Conservation (phyloP, 2,329 filamentous ascomycete genomes). For the Sporothrix globosa region DNA sequence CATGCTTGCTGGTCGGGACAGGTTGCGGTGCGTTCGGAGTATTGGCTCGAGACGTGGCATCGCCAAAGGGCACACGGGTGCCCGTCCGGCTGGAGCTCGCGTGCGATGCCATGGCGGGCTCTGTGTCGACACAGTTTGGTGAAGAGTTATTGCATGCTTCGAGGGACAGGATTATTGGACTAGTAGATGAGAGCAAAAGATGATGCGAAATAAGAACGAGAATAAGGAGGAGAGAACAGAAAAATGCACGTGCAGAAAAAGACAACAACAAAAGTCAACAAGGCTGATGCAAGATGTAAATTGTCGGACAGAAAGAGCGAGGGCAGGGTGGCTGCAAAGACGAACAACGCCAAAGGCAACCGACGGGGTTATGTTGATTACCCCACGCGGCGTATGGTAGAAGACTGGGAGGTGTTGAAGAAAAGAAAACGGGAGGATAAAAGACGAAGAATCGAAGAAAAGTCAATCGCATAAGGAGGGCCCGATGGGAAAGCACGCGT, state of each 20-base stretch:
- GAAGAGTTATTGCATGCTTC: conserved; percentile 30
- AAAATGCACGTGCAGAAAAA: conserved; percentile 8
- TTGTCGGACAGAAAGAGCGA: conserved; percentile 20
- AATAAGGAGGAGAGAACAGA: neutral
- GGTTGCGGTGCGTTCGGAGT: conserved; percentile 35
- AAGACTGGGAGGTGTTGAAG: conserved; percentile 10
- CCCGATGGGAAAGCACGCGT: conserved; percentile 24
- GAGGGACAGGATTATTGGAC: neutral
- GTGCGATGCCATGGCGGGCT: conserved; percentile 38
- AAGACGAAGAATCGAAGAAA: conserved; percentile 16
- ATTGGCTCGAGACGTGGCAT: conserved; percentile 41
- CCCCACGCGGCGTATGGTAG: conserved; percentile 15
- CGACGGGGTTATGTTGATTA: conserved; percentile 19
- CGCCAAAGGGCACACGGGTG: conserved; percentile 41
- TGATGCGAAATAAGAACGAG: neutral
- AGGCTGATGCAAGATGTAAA: neutral
- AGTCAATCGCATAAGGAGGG: neutral
- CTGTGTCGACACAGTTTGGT: neutral
- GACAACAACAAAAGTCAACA: conserved; percentile 17
- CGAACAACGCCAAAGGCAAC: neutral
- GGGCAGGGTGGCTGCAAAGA: conserved; percentile 5
- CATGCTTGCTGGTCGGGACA: conserved; percentile 30
- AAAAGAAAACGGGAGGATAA: conserved; percentile 4
- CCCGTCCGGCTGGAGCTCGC: conserved; percentile 33
- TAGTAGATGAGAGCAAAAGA: neutral